Evolutionary conservation across 257 asterid genomes (phyloP), one percentile per base, ranked within the genome.

Genomic region (Haberlea rhodopensis): DNA sequence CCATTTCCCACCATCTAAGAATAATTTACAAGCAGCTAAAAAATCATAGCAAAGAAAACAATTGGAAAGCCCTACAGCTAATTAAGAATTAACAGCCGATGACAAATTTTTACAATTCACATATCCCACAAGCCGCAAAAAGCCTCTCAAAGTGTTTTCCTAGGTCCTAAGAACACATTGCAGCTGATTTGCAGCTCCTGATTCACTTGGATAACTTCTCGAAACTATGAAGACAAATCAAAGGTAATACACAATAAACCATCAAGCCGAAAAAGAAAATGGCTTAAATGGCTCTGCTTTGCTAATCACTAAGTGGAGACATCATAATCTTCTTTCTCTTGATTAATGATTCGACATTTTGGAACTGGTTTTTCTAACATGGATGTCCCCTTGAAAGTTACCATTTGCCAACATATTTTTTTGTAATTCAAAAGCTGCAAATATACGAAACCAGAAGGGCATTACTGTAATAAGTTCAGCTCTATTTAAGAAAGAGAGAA

Each of bases 331-430:
- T 71, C 75, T 55, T 77, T 85, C n/a, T 76, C 87, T 4, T 70
- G 82, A 43, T 75, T 73, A 51, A 84, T 66, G 16, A 85, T 75
- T 62, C 82, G 71, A 73, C 90, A 77, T 71, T 78, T 79, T 8
- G 94, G 95, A 63, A 90, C 92, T 68, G 72, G 45, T 75, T 84
- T 94, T 78, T 85, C 95, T 51, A 94, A 74, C 97, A 90, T 87
- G 51, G 89, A 83, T 25, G 97, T 90, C 15, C 92, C 97, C 73
- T 87, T 66, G 78, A 94, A 94, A 56, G 77, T 80, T 8, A 94
- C 80, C 96, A 94, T 90, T 71, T 90, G 97, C 97, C 97, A 94
- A 73, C 97, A 87, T 34, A 52, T 78, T 79, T 75, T 90, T 63
- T 87, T 73, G 85, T 90, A 84, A 64, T 58, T 76, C 59, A 54